Evolutionary conservation across 2,329 filamentous ascomycete species (phyloP), one percentile per base, ranked within the genome.

Genomic region (Acrocalymma vagum): DNA sequence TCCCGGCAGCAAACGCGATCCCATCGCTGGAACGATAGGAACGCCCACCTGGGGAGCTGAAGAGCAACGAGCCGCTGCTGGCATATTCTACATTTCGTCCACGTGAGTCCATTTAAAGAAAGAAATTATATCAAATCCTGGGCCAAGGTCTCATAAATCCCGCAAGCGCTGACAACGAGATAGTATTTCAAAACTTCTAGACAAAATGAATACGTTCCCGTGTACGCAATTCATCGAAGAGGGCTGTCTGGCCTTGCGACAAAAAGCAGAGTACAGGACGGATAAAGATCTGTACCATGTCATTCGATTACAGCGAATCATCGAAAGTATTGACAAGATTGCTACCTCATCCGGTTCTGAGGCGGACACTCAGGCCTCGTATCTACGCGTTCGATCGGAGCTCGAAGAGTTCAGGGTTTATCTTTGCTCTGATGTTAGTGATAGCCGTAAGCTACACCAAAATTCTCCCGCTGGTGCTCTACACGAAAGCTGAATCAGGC

Each of bases 81-180:
- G 73, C 4, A 69, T 72, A 18, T 77, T 72, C 45, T 74, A 72
- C 44, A 52, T 77, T 9, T 69, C 71, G 9, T 72, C 72, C 5
- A 64, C 66, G 72, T 74, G 51, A 45, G 67, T 60, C n/a, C 16
- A 9, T 13, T 3, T 7, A n/a, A 6, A 10, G 9, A 3, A 14
- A n/a, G n/a, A n/a, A n/a, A n/a, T n/a, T n/a, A n/a, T n/a, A n/a
- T n/a, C n/a, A n/a, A n/a, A n/a, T n/a, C n/a, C n/a, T n/a, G n/a
- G n/a, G n/a, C n/a, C n/a, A n/a, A n/a, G 4, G 6, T 13, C 4
- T 3, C 17, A 1, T 7, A 8, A 27, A 4, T 6, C 6, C 11
- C 5, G 10, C 30, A n/a, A n/a, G 15, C 29, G 31, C 54, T 60
- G 21, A 60, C 30, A 21, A n/a, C 27, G 31, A 3, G 23, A 5